These are phyloP conservation scores for Pluteus cervinus DNA, from an alignment of 768 basidiomycete genomes.

Conservation along the genomic window DNA sequence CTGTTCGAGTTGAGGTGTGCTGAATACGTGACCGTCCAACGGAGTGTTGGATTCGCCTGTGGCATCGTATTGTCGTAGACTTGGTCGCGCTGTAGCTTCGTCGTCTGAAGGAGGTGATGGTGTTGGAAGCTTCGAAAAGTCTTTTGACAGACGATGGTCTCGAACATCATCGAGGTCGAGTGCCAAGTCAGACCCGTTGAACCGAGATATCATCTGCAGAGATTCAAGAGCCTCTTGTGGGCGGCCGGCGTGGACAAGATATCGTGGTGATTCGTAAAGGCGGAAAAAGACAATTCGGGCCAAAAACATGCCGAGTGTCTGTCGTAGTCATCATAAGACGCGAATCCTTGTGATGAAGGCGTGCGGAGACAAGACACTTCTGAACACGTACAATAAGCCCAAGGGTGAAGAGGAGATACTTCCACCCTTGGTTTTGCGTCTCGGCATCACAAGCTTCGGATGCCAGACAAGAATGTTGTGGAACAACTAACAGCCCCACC, in stretches of 20 bases:
- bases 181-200: constrained; percentile 71
- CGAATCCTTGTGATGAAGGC: constrained; percentile 1
- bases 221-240: constrained; percentile 79
- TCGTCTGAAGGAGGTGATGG: constrained; percentile 6
- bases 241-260: constrained; percentile 84
- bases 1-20: not conserved
- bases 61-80: constrained; percentile 8
- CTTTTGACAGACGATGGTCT: constrained; percentile 27
- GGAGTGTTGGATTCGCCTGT: constrained; percentile 6
- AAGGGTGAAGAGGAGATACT: constrained; percentile 70
- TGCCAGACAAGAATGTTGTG: constrained; percentile 61
- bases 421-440: constrained; percentile 81
- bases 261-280: constrained; percentile 91
- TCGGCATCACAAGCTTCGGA: constrained; percentile 56
- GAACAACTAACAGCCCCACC: constrained; percentile 75
- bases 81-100: not conserved
- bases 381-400: constrained; percentile 69
- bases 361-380: constrained; percentile 7
- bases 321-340: constrained; percentile 9
- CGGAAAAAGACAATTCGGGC: constrained; percentile 87
- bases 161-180: constrained; percentile 70
- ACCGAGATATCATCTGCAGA: constrained; percentile 77
- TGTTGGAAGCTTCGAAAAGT: constrained; percentile 7
- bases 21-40: not conserved
- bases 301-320: constrained; percentile 88